Base-by-base conservation (phyloP, 345 rosid genomes). In the Citrus reticulata region DNA sequence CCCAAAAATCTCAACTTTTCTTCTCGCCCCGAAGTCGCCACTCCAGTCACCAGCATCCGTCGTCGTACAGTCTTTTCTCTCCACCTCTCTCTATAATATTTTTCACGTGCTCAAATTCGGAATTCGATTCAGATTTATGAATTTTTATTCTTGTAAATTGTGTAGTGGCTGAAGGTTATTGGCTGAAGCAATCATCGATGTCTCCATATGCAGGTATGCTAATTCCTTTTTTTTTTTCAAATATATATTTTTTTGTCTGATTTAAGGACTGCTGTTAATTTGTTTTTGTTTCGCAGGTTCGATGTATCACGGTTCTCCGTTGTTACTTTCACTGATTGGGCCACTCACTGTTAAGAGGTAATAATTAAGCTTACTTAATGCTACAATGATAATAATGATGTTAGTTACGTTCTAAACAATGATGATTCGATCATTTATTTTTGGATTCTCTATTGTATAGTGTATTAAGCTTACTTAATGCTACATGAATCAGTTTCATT, bases 231-330 rank as follows among this genome's bases (percentile, higher is more conserved):
- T 5, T n/a, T 5, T 17, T 37, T 37, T 37, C 39, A 37, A 6
- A n/a, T 72, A 42, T 17, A 7, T 34, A 3, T 2, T 17, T 57
- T 22, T 70, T 57, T 27, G n/a, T n/a, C 29, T 22, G 40, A 0
- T 69, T 14, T 42, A 60, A 1, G 27, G 51, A 62, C 64, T 57
- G 2, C 25, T 77, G 68, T 61, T 62, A 29, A 11, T 20, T 32
- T 75, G 19, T 51, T 59, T 68, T 79, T 79, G 32, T 62, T 77
- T 73, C 9, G 77, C 81, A 96, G 99, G 99, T 85, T 94, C 98
- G 67, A 96, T 96, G 97, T 94, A 93, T 84, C 99, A 94, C 76
- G 98, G 95, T 79, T 94, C 99, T 10, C 97, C 99, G 37, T 84
- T 94, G 86, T 82, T 96, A 55, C 92, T 93, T 81, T 89, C 91